Conservation (phyloP, 139 green algal genomes). For the Chlorella sp. region DNA sequence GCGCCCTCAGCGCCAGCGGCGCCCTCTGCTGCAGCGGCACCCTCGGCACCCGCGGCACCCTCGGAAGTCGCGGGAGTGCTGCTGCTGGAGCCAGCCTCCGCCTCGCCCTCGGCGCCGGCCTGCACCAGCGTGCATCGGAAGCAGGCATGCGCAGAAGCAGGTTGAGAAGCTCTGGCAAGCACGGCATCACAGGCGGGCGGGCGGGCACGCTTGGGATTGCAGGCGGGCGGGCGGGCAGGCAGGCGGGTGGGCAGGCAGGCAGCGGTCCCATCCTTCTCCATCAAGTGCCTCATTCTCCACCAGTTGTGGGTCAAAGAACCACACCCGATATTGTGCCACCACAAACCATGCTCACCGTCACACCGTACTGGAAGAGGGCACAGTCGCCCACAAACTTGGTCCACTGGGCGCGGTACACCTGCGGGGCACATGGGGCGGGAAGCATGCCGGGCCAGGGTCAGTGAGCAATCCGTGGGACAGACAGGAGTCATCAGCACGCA, state of each 20-base stretch:
- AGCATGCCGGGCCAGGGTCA: no score
- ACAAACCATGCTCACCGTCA: neutral
- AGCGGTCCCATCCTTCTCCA: no score
- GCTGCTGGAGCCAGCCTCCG: neutral
- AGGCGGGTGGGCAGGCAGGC: no score
- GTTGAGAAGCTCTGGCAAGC: no score
- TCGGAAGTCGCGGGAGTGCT: neutral
- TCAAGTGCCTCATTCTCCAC: no score
- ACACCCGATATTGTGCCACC: neutral
- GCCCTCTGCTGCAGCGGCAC: neutral
- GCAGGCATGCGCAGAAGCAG: no score
- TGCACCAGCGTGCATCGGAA: neutral
- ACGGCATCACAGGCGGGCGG: no score
- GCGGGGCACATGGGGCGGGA: neutral
- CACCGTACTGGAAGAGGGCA: constrained; percentile 32
- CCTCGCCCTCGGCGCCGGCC: neutral
- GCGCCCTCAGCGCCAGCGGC: neutral
- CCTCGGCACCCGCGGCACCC: neutral
- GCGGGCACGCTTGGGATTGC: no score
- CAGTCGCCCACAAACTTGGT: constrained; percentile 38
- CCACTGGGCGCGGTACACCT: constrained; percentile 33
- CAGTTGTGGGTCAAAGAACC: neutral
- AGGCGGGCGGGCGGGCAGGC: no score
- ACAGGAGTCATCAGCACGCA: no score
- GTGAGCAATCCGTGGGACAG: neutral